phyloP scores from a whole-genome alignment of 176 grass and related monocot genomes.

The Oryza meyeriana region DNA sequence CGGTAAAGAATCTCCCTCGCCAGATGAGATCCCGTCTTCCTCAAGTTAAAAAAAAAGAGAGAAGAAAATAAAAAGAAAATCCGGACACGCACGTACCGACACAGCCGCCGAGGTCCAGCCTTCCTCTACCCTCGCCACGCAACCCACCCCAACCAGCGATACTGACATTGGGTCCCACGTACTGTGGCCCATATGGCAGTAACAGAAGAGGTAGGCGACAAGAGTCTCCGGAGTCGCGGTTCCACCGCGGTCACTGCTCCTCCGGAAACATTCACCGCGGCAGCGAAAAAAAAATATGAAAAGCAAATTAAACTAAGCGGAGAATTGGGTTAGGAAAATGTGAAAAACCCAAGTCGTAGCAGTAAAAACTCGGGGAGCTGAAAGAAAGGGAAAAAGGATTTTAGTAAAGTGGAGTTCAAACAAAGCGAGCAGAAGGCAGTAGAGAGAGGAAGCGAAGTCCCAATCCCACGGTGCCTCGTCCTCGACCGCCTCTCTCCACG shows the following conservation, averaged over 20 bases:
- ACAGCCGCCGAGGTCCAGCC: conserved; percentile 1
- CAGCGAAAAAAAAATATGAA: not conserved
- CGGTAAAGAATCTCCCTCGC: not conserved
- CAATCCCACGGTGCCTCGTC: conserved; percentile 49
- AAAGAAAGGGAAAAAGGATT: not conserved
- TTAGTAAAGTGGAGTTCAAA: conserved; percentile 33
- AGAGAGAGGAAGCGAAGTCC: conserved; percentile 49
- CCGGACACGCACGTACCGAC: conserved; percentile 36
- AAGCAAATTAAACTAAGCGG: not conserved
- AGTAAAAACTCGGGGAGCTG: conserved; percentile 40
- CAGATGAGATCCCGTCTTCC: conserved; percentile 20
- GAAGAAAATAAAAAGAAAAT: not conserved
- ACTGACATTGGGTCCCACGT: not conserved
- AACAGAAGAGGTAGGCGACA: accelerated
- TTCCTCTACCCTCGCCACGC: not conserved
- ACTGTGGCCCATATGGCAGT: accelerated
- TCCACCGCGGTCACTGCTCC: conserved; percentile 13
- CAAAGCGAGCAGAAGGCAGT: conserved; percentile 26
- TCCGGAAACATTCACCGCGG: conserved; percentile 26
- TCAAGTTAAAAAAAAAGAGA: not conserved
- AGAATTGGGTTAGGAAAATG: not conserved
- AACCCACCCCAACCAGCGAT: accelerated
- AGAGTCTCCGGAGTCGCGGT: not conserved
- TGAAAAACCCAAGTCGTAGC: conserved; percentile 5
- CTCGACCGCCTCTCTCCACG: conserved; percentile 23